Conservation (phyloP, 2,329 filamentous ascomycete genomes). For the Dactylellina drechsleri region DNA sequence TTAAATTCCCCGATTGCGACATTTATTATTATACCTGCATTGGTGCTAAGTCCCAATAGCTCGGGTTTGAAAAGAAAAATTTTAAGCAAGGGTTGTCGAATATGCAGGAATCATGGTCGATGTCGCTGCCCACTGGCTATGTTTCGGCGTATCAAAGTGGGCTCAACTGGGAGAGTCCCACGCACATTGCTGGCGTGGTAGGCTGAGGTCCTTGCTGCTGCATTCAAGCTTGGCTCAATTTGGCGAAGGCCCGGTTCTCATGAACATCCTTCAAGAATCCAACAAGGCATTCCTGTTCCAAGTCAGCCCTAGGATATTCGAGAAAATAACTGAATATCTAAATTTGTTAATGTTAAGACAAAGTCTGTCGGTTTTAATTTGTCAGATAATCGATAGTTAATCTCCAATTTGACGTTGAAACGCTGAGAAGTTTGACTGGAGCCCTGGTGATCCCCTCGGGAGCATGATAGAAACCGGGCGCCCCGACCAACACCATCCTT, state of each 20-base stretch:
- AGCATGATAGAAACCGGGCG: no score
- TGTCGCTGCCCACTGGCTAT: conserved; percentile 1
- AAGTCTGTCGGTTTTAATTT: conserved; percentile 18
- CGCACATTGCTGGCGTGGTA: conserved; percentile 14
- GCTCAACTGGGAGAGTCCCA: background rate
- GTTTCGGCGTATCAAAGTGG: conserved; percentile 6
- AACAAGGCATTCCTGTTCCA: conserved; percentile 48
- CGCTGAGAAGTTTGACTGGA: background rate
- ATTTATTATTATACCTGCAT: conserved; percentile 50
- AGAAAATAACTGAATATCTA: conserved; percentile 11
- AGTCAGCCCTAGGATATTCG: conserved; percentile 32
- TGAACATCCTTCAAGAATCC: conserved; percentile 15
- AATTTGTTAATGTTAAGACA: conserved; percentile 10
- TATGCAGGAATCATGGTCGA: conserved; percentile 17
- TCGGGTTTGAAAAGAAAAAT: conserved; percentile 34
- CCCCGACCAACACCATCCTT: no score
- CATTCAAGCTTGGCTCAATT: conserved; percentile 50
- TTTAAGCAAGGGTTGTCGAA: conserved; percentile 27
- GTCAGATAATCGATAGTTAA: conserved; percentile 13
- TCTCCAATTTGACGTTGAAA: background rate
- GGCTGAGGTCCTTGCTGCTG: conserved; percentile 43
- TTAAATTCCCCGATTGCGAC: conserved; percentile 53
- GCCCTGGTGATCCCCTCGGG: no score
- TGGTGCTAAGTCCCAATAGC: conserved; percentile 48
- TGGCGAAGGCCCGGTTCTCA: conserved; percentile 41